Evolutionary conservation across 495 filamentous ascomycete species (phyloP).

Genomic region (Tuber borchii): DNA sequence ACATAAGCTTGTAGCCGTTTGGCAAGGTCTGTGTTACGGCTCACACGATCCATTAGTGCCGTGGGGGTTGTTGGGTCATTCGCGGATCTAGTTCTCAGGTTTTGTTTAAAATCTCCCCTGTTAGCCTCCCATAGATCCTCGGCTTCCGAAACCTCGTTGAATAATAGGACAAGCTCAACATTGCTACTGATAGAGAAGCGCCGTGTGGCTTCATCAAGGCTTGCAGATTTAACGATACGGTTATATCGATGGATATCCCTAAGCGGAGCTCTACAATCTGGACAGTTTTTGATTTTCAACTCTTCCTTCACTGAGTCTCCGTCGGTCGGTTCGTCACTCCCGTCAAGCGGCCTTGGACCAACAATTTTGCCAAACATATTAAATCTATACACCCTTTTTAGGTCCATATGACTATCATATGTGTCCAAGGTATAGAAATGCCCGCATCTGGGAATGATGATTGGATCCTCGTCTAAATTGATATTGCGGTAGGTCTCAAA

Average conservation of each 20-base stretch:
- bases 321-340: conserved; percentile 47
- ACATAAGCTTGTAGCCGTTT: conserved; percentile 12
- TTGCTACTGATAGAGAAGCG: conserved; percentile 48
- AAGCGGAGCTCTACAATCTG: conserved; percentile 58
- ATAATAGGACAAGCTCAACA: conserved; percentile 6
- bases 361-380: conserved; percentile 47
- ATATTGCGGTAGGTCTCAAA: conserved; percentile 51
- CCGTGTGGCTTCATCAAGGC: conserved; percentile 62
- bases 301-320: background rate
- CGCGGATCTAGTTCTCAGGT: background rate
- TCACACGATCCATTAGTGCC: background rate
- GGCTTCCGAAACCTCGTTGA: conserved; percentile 15
- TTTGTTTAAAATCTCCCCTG: conserved; percentile 9
- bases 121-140: conserved; percentile 15
- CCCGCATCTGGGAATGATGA: conserved; percentile 59
- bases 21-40: background rate
- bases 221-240: conserved; percentile 56
- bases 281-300: conserved; percentile 52
- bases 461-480: conserved; percentile 55
- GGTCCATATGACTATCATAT: conserved; percentile 61
- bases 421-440: conserved; percentile 58
- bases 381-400: conserved; percentile 54
- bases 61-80: background rate
- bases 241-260: conserved; percentile 60
- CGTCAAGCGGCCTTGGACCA: conserved; percentile 43